A percentile compares a stretch with the other conserved stretches of the same genome.
phyloP scores from a whole-genome alignment of 2,329 filamentous ascomycete species.

The Nannizzia gypsea region DNA sequence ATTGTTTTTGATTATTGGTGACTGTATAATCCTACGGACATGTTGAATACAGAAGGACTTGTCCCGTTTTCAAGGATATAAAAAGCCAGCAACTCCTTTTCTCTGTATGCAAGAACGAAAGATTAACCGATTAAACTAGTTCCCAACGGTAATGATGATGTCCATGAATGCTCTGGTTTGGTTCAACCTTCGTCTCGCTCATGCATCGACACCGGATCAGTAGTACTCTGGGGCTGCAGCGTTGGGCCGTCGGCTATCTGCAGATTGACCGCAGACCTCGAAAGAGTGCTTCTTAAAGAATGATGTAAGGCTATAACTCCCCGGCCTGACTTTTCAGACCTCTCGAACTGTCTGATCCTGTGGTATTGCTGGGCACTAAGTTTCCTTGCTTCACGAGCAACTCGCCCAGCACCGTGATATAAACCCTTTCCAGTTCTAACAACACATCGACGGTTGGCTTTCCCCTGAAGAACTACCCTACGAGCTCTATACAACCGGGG shows the following conservation, averaged over 20 bases:
- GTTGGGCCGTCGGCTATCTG: background rate
- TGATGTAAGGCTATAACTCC: background rate
- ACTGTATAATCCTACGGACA: background rate
- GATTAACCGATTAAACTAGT: background rate
- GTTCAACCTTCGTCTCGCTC: background rate
- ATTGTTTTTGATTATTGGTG: background rate
- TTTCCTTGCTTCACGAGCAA: conserved; percentile 7
- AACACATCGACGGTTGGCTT: conserved; percentile 24
- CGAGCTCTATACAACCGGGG: conserved; percentile 26
- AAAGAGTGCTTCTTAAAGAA: background rate
- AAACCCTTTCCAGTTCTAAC: conserved; percentile 21
- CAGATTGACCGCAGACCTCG: background rate
- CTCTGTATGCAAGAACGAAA: background rate
- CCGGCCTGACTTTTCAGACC: background rate
- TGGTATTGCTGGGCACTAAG: background rate
- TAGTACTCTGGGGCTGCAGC: background rate
- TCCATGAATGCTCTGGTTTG: background rate
- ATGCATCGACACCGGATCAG: background rate
- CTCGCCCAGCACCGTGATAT: conserved; percentile 13
- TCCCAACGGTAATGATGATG: background rate
- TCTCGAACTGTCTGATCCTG: background rate
- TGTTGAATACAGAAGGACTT: background rate
- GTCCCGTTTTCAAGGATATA: background rate
- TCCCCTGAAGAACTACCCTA: conserved; percentile 27
- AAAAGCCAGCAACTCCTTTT: background rate